Evolutionary conservation across 2,329 filamentous ascomycete species (phyloP).

Genomic region (Venturia aucupariae): DNA sequence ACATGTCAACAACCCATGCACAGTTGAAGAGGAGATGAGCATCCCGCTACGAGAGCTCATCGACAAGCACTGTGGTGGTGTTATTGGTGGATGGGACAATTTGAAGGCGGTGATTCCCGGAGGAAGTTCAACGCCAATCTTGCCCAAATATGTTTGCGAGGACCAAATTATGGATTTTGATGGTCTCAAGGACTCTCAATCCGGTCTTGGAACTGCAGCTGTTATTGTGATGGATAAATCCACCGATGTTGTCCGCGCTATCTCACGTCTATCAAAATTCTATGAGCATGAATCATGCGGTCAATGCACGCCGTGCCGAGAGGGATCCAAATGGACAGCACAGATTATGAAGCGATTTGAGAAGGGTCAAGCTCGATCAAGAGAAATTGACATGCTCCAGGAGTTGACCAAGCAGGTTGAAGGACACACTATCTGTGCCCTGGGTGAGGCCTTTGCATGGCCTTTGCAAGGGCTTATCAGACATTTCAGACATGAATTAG

Average conservation of each 20-base stretch:
- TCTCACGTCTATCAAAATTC: conserved; percentile 87
- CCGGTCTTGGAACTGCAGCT: conserved; percentile 90
- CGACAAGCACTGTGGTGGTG: conserved; percentile 95
- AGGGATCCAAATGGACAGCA: conserved; percentile 97
- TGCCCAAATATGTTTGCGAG: conserved; percentile 83
- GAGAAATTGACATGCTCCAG: conserved; percentile 99
- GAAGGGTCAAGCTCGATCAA: conserved; percentile 74
- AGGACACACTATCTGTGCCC: conserved; percentile 95
- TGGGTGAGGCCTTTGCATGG: conserved; percentile 98
- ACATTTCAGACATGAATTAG: conserved; percentile 93
- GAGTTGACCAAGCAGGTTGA: conserved; percentile 99
- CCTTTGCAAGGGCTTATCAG: conserved; percentile 96
- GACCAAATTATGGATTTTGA: conserved; percentile 99
- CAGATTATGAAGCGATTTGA: conserved; percentile 98
- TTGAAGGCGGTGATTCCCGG: conserved; percentile 90
- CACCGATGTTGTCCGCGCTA: conserved; percentile 89
- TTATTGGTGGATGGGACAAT: conserved; percentile 96
- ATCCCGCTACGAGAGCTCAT: conserved; percentile 94
- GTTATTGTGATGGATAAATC: conserved; percentile 99
- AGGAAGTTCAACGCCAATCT: conserved; percentile 90
- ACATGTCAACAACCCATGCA: conserved; percentile 96
- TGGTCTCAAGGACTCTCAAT: conserved; percentile 93
- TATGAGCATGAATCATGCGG: conserved; percentile 98
- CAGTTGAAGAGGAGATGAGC: conserved; percentile 98
- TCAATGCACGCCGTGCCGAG: conserved; percentile 98